Evolutionary conservation across 257 asterid genomes (phyloP).

Genomic region (Cruciata laevipes): DNA sequence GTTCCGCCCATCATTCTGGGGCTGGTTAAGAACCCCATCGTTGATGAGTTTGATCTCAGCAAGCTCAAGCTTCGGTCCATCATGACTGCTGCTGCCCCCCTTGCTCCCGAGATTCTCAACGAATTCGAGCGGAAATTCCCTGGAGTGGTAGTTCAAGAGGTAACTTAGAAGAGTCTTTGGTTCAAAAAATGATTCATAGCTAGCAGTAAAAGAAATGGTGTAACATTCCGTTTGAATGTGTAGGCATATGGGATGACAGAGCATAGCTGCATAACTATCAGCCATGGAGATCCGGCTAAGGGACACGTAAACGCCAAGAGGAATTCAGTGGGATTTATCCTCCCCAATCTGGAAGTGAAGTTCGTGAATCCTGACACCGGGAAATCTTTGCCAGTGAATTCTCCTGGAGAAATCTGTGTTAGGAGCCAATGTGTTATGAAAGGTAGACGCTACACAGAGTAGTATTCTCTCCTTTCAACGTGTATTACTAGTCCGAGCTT

Average conservation of each 20-base stretch:
- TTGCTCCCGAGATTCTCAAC: conserved; percentile 69
- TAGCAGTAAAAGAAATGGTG: background rate
- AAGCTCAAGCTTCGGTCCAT: conserved; percentile 61
- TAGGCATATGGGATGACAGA: conserved; percentile 98
- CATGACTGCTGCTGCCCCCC: conserved; percentile 98
- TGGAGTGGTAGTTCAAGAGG: conserved; percentile 79
- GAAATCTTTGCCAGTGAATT: conserved; percentile 51
- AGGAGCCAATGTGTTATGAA: conserved; percentile 90
- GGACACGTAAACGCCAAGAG: conserved; percentile 57
- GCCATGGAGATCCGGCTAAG: conserved; percentile 51
- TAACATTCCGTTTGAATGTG: background rate
- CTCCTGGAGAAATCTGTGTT: conserved; percentile 82
- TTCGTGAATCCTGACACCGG: conserved; percentile 72
- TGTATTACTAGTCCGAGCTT: background rate
- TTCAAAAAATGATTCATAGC: background rate
- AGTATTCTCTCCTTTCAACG: background rate
- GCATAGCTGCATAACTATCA: conserved; percentile 86
- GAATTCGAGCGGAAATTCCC: conserved; percentile 79
- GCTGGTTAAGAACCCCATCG: conserved; percentile 78
- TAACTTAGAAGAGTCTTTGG: conserved; percentile 5
- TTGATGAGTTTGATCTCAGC: conserved; percentile 66
- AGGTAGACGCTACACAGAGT: conserved; percentile 16
- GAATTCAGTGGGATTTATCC: conserved; percentile 85
- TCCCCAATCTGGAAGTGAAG: conserved; percentile 84
- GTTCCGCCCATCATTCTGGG: conserved; percentile 89